Evolutionary conservation across 345 rosid genomes (phyloP).

Genomic region (Aethionema arabicum): DNA sequence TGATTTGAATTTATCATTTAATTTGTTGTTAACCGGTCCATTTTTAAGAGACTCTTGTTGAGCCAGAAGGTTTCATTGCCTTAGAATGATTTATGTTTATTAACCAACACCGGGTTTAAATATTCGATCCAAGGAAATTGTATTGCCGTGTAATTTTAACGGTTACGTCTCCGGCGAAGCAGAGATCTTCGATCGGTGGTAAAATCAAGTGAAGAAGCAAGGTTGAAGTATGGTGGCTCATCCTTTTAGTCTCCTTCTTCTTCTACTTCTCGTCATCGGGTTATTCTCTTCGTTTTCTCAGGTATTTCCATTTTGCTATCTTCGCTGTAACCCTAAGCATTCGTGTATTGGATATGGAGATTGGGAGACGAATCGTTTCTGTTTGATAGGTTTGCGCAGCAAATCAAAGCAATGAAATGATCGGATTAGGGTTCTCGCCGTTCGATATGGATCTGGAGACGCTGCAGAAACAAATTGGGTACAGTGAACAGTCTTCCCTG

Average conservation of each 20-base stretch:
- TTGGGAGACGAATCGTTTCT: conserved; percentile 1
- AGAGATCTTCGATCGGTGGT: conserved; percentile 16
- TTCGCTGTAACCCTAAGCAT: conserved; percentile 13
- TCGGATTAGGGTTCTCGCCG: conserved; percentile 36
- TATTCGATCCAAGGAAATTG: too few relatives aligned
- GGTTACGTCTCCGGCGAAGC: not conserved
- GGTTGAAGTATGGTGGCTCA: conserved; percentile 29
- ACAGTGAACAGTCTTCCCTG: not conserved
- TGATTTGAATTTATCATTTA: too few relatives aligned
- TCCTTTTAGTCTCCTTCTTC: conserved; percentile 30
- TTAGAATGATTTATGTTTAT: too few relatives aligned
- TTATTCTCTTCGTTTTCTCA: conserved; percentile 25
- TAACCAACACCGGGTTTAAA: too few relatives aligned
- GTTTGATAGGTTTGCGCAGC: conserved; percentile 36
- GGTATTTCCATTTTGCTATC: conserved; percentile 21
- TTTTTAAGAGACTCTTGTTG: too few relatives aligned
- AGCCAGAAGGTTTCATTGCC: too few relatives aligned
- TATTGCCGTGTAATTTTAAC: too few relatives aligned
- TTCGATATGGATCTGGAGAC: conserved; percentile 40
- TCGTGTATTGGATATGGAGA: not conserved
- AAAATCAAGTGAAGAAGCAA: conserved; percentile 10
- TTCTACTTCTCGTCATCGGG: conserved; percentile 18
- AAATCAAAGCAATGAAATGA: conserved; percentile 17
- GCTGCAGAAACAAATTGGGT: conserved; percentile 48
- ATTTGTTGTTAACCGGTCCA: too few relatives aligned